Percentiles rank a stretch among this genome's conserved stretches.
These are phyloP conservation scores for Cephaloascus fragrans DNA, from an alignment of 805 yeast genomes.

Conservation along the genomic window DNA sequence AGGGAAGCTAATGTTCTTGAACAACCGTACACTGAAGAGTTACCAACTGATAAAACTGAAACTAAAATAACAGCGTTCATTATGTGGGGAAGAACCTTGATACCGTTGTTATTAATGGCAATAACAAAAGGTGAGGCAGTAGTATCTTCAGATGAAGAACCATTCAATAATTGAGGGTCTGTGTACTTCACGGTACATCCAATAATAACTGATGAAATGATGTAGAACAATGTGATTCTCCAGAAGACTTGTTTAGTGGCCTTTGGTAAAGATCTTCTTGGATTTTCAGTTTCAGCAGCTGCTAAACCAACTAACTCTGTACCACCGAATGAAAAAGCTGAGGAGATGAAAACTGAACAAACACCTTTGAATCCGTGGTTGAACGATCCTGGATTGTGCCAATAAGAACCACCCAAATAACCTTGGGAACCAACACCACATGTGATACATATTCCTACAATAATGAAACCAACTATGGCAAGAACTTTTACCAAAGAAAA, in stretches of 20 bases:
- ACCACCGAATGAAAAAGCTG: conserved; percentile 56
- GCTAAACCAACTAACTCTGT: conserved; percentile 50
- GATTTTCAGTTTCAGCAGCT: conserved; percentile 48
- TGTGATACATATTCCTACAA: conserved; percentile 36
- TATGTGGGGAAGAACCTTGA: conserved; percentile 57
- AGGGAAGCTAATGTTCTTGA: conserved; percentile 62
- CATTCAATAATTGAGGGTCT: conserved; percentile 35
- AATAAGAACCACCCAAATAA: conserved; percentile 39
- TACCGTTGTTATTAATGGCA: conserved; percentile 55
- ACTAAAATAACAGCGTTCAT: conserved; percentile 67
- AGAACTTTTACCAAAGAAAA: conserved; percentile 58
- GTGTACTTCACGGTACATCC: conserved; percentile 50
- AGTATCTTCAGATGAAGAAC: conserved; percentile 38
- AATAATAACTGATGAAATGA: conserved; percentile 34
- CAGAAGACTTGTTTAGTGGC: conserved; percentile 48
- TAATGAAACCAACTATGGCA: conserved; percentile 49
- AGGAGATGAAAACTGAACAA: conserved; percentile 39
- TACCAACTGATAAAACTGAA: conserved; percentile 69
- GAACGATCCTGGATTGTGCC: conserved; percentile 48
- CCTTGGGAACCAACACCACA: conserved; percentile 37
- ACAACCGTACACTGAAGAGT: conserved; percentile 65
- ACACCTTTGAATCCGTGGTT: conserved; percentile 47
- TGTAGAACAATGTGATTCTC: conserved; percentile 41
- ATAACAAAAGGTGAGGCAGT: conserved; percentile 71
- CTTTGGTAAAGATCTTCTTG: conserved; percentile 45